Evolutionary conservation across 2,329 filamentous ascomycete species (phyloP).

Genomic region (Sarocladium brachiariae): DNA sequence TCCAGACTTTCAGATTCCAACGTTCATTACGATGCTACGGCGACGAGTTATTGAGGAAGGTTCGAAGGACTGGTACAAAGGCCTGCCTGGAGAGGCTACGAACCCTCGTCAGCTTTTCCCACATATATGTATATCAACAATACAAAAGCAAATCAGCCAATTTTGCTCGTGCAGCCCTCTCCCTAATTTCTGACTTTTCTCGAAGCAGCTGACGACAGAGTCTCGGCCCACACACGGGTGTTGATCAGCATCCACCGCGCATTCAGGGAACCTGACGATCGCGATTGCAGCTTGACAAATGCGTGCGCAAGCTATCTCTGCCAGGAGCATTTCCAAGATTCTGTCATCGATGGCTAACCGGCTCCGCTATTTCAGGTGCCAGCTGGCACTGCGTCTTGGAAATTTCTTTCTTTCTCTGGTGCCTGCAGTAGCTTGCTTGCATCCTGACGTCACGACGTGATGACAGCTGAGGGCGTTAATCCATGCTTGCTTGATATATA

Average conservation of each 20-base stretch:
- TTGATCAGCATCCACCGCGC: neutral
- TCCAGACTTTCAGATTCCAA: too few relatives aligned
- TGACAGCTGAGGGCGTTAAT: too few relatives aligned
- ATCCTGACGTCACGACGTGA: conserved; percentile 5
- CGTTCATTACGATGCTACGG: too few relatives aligned
- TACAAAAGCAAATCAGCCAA: too few relatives aligned
- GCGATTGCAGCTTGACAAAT: conserved; percentile 4
- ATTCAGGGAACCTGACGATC: conserved; percentile 6
- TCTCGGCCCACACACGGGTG: neutral
- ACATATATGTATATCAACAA: too few relatives aligned
- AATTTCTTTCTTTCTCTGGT: neutral
- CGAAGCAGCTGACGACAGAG: neutral
- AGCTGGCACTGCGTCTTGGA: neutral
- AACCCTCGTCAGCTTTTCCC: too few relatives aligned
- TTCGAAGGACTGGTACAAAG: too few relatives aligned
- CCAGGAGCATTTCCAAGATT: neutral
- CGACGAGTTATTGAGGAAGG: too few relatives aligned
- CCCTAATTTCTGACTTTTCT: neutral
- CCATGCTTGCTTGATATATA: neutral
- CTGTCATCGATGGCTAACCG: neutral
- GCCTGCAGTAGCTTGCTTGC: neutral
- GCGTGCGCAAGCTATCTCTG: neutral
- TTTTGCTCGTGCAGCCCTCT: too few relatives aligned
- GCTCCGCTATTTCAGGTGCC: conserved; percentile 4
- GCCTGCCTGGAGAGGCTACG: too few relatives aligned